A percentile compares a stretch with the other conserved stretches of the same genome.
phyloP scores from a whole-genome alignment of 2,329 filamentous ascomycete genomes.

The Clarireedia paspali region DNA sequence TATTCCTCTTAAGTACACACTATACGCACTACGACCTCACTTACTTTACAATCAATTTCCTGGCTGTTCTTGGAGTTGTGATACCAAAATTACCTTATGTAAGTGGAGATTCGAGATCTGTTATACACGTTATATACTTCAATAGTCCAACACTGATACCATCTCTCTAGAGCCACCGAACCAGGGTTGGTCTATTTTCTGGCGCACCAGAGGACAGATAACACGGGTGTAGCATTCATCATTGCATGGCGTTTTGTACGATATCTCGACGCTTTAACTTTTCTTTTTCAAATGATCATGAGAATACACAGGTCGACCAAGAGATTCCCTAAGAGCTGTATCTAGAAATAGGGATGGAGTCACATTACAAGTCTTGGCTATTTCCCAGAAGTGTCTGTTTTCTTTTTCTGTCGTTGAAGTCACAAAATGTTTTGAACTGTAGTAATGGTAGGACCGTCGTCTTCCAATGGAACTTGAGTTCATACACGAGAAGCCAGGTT shows the following conservation, averaged over 20 bases:
- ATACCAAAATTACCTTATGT: slow-evolving; percentile 96
- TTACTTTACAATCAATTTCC: slow-evolving; percentile 95
- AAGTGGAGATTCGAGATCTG: slow-evolving; percentile 32
- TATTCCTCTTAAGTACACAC: slow-evolving; percentile 95
- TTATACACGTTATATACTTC: background rate
- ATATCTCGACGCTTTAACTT: slow-evolving; percentile 22
- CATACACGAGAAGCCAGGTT: too few relatives aligned
- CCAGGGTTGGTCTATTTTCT: slow-evolving; percentile 69
- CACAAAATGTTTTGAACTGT: too few relatives aligned
- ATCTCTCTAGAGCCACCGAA: slow-evolving; percentile 59
- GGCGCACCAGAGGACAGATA: slow-evolving; percentile 54
- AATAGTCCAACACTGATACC: slow-evolving; percentile 13
- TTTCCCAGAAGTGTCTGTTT: slow-evolving; percentile 6
- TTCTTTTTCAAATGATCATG: slow-evolving; percentile 18
- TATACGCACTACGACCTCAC: slow-evolving; percentile 97
- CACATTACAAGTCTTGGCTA: slow-evolving; percentile 20
- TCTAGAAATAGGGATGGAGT: slow-evolving; percentile 23
- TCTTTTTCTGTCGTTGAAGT: too few relatives aligned
- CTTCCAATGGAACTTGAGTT: too few relatives aligned
- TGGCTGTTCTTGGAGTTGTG: slow-evolving; percentile 85
- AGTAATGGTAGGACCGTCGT: too few relatives aligned
- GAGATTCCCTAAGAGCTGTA: slow-evolving; percentile 23
- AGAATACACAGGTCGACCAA: slow-evolving; percentile 20
- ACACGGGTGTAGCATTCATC: slow-evolving; percentile 10
- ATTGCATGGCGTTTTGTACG: slow-evolving; percentile 26